Evolutionary conservation across 495 filamentous ascomycete genomes (phyloP).

Genomic region (Aspergillus leporis): DNA sequence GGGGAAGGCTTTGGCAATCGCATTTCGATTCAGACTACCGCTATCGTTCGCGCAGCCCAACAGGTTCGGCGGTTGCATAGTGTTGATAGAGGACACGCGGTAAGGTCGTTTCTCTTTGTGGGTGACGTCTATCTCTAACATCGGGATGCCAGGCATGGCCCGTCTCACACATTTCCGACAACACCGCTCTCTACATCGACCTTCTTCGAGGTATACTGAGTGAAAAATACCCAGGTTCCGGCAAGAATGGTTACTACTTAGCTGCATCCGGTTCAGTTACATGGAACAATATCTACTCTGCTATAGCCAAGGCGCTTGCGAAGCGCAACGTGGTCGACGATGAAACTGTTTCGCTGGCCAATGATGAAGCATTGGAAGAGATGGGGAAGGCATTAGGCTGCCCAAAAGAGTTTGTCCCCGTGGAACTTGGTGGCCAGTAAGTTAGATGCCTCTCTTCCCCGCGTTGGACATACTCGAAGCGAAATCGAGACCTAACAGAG

Average conservation of each 20-base stretch:
- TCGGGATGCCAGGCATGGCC: slow-evolving; percentile 41
- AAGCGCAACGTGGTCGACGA: slow-evolving; percentile 38
- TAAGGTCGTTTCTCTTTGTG: slow-evolving; percentile 17
- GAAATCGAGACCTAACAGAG: not conserved
- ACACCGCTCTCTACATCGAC: slow-evolving; percentile 40
- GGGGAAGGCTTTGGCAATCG: slow-evolving; percentile 49
- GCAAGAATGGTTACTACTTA: slow-evolving; percentile 51
- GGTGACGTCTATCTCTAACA: not conserved
- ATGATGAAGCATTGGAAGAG: slow-evolving; percentile 30
- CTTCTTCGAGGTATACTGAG: slow-evolving; percentile 44
- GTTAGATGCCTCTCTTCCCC: slow-evolving; percentile 10
- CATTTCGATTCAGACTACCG: slow-evolving; percentile 50
- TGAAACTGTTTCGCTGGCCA: slow-evolving; percentile 28
- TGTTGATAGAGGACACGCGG: slow-evolving; percentile 33
- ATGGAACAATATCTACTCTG: slow-evolving; percentile 49
- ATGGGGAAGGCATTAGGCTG: slow-evolving; percentile 40
- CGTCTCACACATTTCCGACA: slow-evolving; percentile 49
- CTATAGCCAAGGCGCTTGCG: slow-evolving; percentile 39
- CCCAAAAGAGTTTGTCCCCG: slow-evolving; percentile 29
- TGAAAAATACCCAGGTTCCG: slow-evolving; percentile 33
- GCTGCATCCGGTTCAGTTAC: slow-evolving; percentile 44
- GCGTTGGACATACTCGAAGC: not conserved
- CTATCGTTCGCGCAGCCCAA: slow-evolving; percentile 45
- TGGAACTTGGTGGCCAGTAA: slow-evolving; percentile 43
- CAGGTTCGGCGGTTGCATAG: slow-evolving; percentile 35